These are phyloP conservation scores for Pythium scleroteichum DNA, from an alignment of 352 stramenopile genomes.

Conservation along the genomic window DNA sequence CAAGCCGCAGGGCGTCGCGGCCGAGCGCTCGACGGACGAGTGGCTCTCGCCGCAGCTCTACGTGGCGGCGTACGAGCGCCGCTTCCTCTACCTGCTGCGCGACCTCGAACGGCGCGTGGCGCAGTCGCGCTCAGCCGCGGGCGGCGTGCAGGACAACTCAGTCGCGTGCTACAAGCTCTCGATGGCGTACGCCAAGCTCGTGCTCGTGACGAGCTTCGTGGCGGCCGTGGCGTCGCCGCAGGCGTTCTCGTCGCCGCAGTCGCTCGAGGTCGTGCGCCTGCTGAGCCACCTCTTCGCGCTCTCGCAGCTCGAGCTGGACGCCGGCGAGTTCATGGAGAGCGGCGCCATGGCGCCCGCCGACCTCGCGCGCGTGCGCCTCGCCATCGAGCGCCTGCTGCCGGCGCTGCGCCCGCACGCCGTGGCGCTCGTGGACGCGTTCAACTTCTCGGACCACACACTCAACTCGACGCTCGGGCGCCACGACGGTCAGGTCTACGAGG, in stretches of 20 bases:
- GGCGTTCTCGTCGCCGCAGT: slow-evolving; percentile 30
- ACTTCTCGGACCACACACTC: slow-evolving; percentile 71
- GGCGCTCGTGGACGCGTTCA: slow-evolving; percentile 72
- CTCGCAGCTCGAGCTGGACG: slow-evolving; percentile 61
- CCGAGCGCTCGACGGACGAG: not conserved
- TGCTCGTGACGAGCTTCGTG: slow-evolving; percentile 55
- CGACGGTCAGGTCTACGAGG: slow-evolving; percentile 76
- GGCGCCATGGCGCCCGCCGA: slow-evolving; percentile 45
- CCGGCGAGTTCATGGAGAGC: slow-evolving; percentile 69
- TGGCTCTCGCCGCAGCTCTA: slow-evolving; percentile 30
- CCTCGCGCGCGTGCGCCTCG: slow-evolving; percentile 45
- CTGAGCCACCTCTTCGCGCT: slow-evolving; percentile 77
- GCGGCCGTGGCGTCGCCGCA: slow-evolving; percentile 32
- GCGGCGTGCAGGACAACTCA: slow-evolving; percentile 63
- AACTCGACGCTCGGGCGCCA: slow-evolving; percentile 77
- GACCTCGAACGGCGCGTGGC: slow-evolving; percentile 40
- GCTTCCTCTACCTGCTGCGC: slow-evolving; percentile 50
- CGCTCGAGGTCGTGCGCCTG: slow-evolving; percentile 44
- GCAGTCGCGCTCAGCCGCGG: slow-evolving; percentile 30
- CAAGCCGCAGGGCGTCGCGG: slow-evolving; percentile 18
- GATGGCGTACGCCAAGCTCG: slow-evolving; percentile 58
- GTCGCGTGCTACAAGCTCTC: slow-evolving; percentile 61
- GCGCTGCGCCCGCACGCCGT: slow-evolving; percentile 67
- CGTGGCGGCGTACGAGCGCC: slow-evolving; percentile 50
- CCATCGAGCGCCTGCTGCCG: slow-evolving; percentile 52